Evolutionary conservation across 1,284 basidiomycete species (phyloP), one percentile per base, ranked within the genome.

Genomic region (Tilletiaria anomala): DNA sequence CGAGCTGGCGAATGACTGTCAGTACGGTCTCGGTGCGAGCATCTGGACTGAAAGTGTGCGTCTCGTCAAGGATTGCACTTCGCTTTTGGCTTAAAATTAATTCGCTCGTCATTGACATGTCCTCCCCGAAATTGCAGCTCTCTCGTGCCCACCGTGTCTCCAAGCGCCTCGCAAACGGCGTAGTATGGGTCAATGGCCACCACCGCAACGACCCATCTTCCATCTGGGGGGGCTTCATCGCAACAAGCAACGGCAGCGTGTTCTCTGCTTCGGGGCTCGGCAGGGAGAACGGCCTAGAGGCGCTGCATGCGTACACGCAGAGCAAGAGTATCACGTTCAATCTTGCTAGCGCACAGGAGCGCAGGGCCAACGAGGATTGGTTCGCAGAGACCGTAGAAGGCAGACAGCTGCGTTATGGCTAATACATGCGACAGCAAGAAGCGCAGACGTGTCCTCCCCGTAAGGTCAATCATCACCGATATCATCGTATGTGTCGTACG

Each of bases 131-230:
- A n/a, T n/a, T n/a, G n/a, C n/a, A 83, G 36, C 44, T 41, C 15
- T 35, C 47, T 1, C 44, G 47, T 3, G 42, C 40, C 41, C 40
- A 44, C 33, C 32, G 40, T 2, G 10, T 51, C 3, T 37, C 40
- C 3, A 33, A 34, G 11, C 16, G 32, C 6, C 38, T 51, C 35
- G 38, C 42, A 3, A 37, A 42, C 3, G 83, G 83, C 3, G 59
- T 86, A 21, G 79, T 81, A 33, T 86, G 83, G 83, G 75, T 86
- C 32, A 86, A 86, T 60, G 80, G 79, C 0, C 82, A 85, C 55
- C 83, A 86, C 58, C 75, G 83, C 36, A 86, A 86, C 56, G 82
- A 85, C 58, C 83, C 83, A 6, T 81, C 79, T 48, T 83, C 80
- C 31, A 82, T 83, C 35, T 86, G 83, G 82, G 82, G 83, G 18